phyloP scores from a whole-genome alignment of 2,329 filamentous ascomycete species.

The Fusarium kyushuense region DNA sequence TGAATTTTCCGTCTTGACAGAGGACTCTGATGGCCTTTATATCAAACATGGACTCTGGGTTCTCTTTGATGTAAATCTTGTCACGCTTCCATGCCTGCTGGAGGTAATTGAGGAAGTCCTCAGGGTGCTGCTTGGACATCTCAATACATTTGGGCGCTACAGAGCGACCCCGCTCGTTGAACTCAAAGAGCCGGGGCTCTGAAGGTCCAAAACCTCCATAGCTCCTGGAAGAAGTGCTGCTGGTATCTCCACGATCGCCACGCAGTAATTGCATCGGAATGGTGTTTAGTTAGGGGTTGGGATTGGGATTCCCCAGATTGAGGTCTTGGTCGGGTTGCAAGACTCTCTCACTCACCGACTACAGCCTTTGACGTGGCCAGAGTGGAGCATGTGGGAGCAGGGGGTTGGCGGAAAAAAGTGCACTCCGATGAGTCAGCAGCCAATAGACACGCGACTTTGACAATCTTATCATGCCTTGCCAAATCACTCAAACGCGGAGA shows the following conservation, averaged over 20 bases:
- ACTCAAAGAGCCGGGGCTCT: constrained; percentile 43
- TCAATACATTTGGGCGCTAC: constrained; percentile 40
- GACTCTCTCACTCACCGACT: constrained; percentile 43
- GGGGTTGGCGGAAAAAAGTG: constrained; percentile 40
- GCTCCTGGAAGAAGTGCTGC: constrained; percentile 41
- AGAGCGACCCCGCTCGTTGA: constrained; percentile 40
- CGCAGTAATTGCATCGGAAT: constrained; percentile 43
- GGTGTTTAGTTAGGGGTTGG: constrained; percentile 28
- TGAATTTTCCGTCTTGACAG: constrained; percentile 36
- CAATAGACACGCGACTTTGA: constrained; percentile 13
- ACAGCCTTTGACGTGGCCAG: constrained; percentile 41
- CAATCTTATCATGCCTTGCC: constrained; percentile 23
- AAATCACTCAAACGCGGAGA: constrained; percentile 23
- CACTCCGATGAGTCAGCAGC: constrained; percentile 21
- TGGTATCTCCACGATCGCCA: constrained; percentile 44
- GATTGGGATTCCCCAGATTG: constrained; percentile 31
- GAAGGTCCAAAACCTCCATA: constrained; percentile 39
- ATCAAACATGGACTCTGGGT: constrained; percentile 39
- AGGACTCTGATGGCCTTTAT: constrained; percentile 37
- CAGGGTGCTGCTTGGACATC: constrained; percentile 39
- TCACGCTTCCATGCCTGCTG: constrained; percentile 42
- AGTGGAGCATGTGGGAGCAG: constrained; percentile 25
- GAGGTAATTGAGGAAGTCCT: constrained; percentile 41
- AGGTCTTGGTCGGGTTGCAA: constrained; percentile 31
- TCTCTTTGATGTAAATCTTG: constrained; percentile 41